Evolutionary conservation across 2,329 filamentous ascomycete species (phyloP), one percentile per base, ranked within the genome.

Genomic region (Teratosphaeria nubilosa): DNA sequence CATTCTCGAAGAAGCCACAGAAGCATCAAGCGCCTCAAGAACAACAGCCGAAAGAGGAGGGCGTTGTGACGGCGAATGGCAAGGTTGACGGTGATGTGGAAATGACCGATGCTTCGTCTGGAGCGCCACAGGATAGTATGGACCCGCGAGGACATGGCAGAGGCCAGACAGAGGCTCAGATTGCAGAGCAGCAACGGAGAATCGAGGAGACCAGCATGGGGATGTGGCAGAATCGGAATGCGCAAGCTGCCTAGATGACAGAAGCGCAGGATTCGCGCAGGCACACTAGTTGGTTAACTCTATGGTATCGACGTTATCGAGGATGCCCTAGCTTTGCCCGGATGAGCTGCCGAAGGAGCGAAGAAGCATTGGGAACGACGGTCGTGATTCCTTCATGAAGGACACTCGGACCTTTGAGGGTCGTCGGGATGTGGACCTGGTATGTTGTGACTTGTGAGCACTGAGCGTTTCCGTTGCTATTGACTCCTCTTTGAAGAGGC

Each of bases 101-200:
- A 52, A 70, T 71, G 59, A 80, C 80, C 76, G 80, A 69, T 56
- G 69, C 64, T 5, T 41, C 58, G 24, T 59, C 52, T n/a, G 55
- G 62, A 24, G 55, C 51, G 16, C 57, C 62, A n/a, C 57, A 64
- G 20, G 62, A 61, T 50, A 58, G 80, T 13, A 52, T 83, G 64
- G 82, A 86, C 65, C 80, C 79, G 60, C 73, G 82, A 52, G 79
- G 82, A 0, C 79, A 85, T 65, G 82, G 78, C 1, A 76, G 80
- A 30, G 83, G 83, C 1, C 83, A 86, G 72, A 85, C 81, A 5
- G 80, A 83, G 63, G 78, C 80, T 65, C 82, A 84, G 76, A 85
- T 86, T 58, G 72, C 74, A 50, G 79, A 81, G 63, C 83, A 86
- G 71, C 79, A 84, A 69, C 75, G 80, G 50, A 77, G 77, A 66